These are phyloP conservation scores for Amphicarpaea edgeworthii DNA, from an alignment of 306 rosid species.

Conservation along the genomic window DNA sequence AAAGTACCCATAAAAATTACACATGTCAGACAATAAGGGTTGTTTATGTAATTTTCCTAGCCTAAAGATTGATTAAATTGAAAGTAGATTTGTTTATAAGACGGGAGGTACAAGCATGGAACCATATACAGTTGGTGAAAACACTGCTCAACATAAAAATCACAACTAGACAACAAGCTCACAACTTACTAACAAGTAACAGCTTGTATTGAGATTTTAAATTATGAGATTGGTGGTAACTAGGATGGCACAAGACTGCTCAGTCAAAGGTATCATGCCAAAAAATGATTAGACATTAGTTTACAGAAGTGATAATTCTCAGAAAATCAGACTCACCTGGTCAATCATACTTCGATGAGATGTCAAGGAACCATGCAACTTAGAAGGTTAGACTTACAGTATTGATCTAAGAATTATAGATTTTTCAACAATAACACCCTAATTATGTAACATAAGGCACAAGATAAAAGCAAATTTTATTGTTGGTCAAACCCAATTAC, in stretches of 20 bases:
- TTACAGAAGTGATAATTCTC: not conserved
- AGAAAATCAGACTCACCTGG: not conserved
- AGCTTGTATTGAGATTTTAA: not conserved
- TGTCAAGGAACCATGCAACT: no score
- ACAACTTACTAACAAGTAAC: not conserved
- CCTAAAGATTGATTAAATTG: no score
- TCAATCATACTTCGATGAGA: not conserved
- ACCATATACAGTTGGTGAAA: slow-evolving; percentile 1
- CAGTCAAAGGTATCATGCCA: not conserved
- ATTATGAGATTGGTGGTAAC: no score
- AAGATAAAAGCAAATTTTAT: not conserved
- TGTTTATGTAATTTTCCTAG: no score
- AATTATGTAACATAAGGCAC: not conserved
- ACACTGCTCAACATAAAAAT: not conserved
- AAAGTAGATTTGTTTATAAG: not conserved
- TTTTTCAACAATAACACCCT: not conserved
- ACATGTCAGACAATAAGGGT: no score
- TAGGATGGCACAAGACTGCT: not conserved
- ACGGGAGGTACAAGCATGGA: not conserved
- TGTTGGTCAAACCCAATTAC: not conserved
- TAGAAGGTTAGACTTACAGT: not conserved
- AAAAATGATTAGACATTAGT: not conserved
- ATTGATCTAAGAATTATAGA: not conserved
- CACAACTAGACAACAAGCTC: not conserved
- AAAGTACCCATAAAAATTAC: no score